Evolutionary conservation across 495 filamentous ascomycete genomes (phyloP).

Genomic region (Neurospora cerealis): DNA sequence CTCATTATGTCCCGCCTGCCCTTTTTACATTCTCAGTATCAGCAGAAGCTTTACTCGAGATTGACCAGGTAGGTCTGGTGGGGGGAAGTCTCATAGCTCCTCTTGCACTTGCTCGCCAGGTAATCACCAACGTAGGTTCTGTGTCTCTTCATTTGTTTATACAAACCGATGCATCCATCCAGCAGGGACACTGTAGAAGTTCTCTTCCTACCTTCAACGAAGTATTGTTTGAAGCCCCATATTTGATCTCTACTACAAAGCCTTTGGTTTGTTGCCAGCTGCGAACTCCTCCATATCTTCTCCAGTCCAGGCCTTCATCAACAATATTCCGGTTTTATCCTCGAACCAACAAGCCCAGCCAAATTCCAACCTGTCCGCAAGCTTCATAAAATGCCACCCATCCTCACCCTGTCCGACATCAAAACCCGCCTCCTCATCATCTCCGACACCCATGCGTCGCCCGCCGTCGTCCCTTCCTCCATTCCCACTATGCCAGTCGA

Average conservation of each 20-base stretch:
- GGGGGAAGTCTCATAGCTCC: neutral
- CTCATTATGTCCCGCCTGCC: neutral
- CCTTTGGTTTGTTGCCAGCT: neutral
- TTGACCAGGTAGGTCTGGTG: neutral
- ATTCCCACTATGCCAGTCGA: slow-evolving; percentile 26
- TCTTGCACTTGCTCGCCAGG: neutral
- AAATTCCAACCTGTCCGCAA: neutral
- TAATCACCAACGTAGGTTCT: neutral
- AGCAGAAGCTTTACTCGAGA: neutral
- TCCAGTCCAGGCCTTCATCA: neutral
- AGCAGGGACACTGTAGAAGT: neutral
- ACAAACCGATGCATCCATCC: neutral
- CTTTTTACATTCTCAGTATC: neutral
- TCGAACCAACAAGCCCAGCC: neutral
- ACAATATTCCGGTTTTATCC: neutral
- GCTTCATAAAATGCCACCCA: slow-evolving; percentile 8
- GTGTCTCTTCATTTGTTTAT: neutral
- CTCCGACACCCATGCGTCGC: slow-evolving; percentile 46
- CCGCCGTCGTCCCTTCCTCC: neutral
- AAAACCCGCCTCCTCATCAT: slow-evolving; percentile 40
- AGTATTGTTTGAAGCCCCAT: neutral
- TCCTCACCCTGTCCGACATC: neutral
- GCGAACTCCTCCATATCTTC: neutral
- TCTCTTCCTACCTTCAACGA: neutral
- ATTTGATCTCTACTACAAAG: neutral